These are phyloP conservation scores for Venustampulla echinocandica DNA, from an alignment of 495 filamentous ascomycete genomes.

Conservation along the genomic window DNA sequence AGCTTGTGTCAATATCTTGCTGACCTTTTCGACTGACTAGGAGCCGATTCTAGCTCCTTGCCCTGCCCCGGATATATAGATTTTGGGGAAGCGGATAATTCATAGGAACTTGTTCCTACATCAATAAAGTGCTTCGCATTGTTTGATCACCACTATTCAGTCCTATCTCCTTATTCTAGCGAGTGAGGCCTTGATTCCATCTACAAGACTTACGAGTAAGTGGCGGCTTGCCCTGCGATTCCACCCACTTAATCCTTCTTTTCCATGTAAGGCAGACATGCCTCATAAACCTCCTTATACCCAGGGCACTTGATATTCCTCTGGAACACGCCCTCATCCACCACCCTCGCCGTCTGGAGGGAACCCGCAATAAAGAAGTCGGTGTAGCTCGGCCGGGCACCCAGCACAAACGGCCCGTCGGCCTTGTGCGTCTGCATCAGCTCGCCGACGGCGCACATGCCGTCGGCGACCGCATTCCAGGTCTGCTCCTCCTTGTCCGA, in stretches of 20 bases:
- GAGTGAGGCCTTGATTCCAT: too few species aligned
- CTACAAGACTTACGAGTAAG: too few species aligned
- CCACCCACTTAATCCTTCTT: constrained; percentile 30
- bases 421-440: constrained; percentile 28
- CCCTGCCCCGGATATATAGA: too few species aligned
- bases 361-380: constrained; percentile 34
- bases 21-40: too few species aligned
- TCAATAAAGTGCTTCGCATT: too few species aligned
- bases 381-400: constrained; percentile 25
- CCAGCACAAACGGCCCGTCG: constrained; percentile 33
- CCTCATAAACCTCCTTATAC: constrained; percentile 30
- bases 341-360: constrained; percentile 28
- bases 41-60: too few species aligned
- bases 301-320: constrained; percentile 25
- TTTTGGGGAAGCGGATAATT: too few species aligned
- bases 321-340: constrained; percentile 31
- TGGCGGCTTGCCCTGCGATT: too few species aligned
- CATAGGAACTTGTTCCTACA: too few species aligned
- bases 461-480: constrained; percentile 23
- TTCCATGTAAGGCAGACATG: constrained; percentile 31
- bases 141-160: too few species aligned
- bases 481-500: constrained; percentile 26
- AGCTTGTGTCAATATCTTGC: too few species aligned
- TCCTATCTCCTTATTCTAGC: too few species aligned
- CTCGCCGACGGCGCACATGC: constrained; percentile 23